Conservation (phyloP, 805 yeast genomes). For the Starmerella floris region DNA sequence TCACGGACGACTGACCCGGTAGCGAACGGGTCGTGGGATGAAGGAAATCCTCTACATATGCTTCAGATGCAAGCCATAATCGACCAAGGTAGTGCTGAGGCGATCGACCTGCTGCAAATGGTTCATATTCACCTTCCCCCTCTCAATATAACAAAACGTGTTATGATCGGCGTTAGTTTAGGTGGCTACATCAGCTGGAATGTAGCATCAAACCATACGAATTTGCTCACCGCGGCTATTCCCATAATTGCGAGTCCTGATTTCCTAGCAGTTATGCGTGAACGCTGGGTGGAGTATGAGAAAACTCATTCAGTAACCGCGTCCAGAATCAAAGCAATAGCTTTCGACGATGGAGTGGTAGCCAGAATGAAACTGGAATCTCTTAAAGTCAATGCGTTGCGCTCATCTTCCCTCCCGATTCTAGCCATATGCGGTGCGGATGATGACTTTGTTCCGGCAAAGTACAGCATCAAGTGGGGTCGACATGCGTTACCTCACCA, state of each 20-base stretch:
- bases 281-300: constrained; percentile 25
- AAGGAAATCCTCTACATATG: constrained; percentile 39
- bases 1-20: constrained; percentile 29
- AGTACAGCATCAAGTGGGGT: constrained; percentile 26
- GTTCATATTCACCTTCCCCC: constrained; percentile 30
- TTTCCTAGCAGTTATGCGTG: constrained; percentile 34
- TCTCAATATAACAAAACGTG: constrained; percentile 22
- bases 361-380: background rate
- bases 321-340: constrained; percentile 8
- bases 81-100: constrained; percentile 37
- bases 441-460: constrained; percentile 29
- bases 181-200: constrained; percentile 46
- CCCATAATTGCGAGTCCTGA: constrained; percentile 43
- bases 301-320: constrained; percentile 9
- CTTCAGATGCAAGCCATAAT: constrained; percentile 37
- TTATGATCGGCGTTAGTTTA: constrained; percentile 39
- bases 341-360: constrained; percentile 9
- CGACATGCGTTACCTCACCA: constrained; percentile 17
- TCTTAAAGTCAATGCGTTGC: constrained; percentile 1
- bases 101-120: constrained; percentile 33
- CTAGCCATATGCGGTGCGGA: constrained; percentile 28
- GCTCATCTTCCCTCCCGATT: constrained; percentile 16
- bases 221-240: constrained; percentile 26
- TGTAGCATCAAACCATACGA: constrained; percentile 33
- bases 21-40: constrained; percentile 35